These are phyloP conservation scores for Neurospora tetrasperma DNA, from an alignment of 495 filamentous ascomycete species.

Conservation along the genomic window DNA sequence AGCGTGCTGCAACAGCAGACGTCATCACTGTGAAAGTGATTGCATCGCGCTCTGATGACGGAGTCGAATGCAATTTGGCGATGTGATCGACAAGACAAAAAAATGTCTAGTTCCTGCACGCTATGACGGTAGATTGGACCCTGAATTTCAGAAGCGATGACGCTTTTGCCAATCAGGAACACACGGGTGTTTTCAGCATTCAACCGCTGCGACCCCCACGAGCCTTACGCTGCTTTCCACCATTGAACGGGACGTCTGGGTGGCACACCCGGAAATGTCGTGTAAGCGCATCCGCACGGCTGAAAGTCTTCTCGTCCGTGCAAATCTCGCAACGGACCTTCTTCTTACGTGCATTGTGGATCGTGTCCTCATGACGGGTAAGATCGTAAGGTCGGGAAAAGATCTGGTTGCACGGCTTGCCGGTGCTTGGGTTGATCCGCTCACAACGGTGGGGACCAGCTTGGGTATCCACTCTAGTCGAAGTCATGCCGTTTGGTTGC, in stretches of 20 bases:
- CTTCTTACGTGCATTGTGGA: slow-evolving; percentile 87
- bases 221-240: slow-evolving; percentile 47
- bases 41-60: too few relatives aligned
- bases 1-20: slow-evolving; percentile 8
- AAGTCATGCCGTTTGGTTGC: neutral
- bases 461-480: slow-evolving; percentile 44
- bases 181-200: slow-evolving; percentile 2
- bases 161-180: neutral
- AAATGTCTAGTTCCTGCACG: too few relatives aligned
- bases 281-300: slow-evolving; percentile 81
- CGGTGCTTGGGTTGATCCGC: slow-evolving; percentile 88
- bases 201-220: slow-evolving; percentile 23
- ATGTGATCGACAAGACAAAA: too few relatives aligned
- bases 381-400: slow-evolving; percentile 98
- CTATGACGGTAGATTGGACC: neutral
- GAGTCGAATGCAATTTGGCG: too few relatives aligned
- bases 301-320: slow-evolving; percentile 96
- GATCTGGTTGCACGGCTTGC: slow-evolving; percentile 89
- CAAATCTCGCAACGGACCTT: slow-evolving; percentile 93
- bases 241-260: slow-evolving; percentile 65
- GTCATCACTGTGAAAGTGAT: slow-evolving; percentile 16
- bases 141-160: neutral
- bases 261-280: slow-evolving; percentile 88
- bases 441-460: slow-evolving; percentile 85
- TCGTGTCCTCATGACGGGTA: slow-evolving; percentile 93